phyloP scores from a whole-genome alignment of 2,329 filamentous ascomycete species.

The Trematosphaeria pertusa region DNA sequence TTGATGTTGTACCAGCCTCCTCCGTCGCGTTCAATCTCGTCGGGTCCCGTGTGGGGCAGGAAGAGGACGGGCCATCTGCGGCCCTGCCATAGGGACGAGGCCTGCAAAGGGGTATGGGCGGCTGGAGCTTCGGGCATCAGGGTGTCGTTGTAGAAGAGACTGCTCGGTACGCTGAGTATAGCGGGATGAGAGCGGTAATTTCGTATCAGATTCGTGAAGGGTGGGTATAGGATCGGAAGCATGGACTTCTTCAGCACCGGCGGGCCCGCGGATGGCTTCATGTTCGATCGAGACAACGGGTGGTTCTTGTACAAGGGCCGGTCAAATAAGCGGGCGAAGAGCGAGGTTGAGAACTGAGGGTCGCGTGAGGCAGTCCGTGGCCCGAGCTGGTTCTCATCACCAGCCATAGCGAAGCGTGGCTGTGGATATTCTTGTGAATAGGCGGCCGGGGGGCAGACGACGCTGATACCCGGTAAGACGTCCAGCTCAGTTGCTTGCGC shows the following conservation, averaged over 20 bases:
- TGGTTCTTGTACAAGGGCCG: constrained; percentile 49
- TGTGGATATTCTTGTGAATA: constrained; percentile 26
- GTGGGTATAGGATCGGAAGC: constrained; percentile 51
- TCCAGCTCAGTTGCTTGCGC: constrained; percentile 55
- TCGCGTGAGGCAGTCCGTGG: constrained; percentile 47
- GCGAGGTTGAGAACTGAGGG: constrained; percentile 43
- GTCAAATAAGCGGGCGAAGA: constrained; percentile 52
- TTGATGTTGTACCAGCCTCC: constrained; percentile 48
- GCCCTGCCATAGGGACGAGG: constrained; percentile 46
- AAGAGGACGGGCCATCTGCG: constrained; percentile 53
- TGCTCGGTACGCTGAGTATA: constrained; percentile 51
- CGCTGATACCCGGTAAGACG: constrained; percentile 49
- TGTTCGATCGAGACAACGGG: constrained; percentile 47
- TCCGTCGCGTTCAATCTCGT: constrained; percentile 52
- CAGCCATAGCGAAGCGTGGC: constrained; percentile 55
- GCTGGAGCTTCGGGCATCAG: constrained; percentile 49
- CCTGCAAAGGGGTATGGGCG: constrained; percentile 30
- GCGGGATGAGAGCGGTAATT: constrained; percentile 58
- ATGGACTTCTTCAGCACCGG: constrained; percentile 40
- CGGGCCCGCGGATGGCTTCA: constrained; percentile 28
- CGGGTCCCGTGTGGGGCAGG: constrained; percentile 44
- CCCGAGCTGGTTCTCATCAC: constrained; percentile 55
- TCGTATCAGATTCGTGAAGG: constrained; percentile 53
- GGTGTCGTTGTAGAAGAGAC: constrained; percentile 55
- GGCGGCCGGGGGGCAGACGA: constrained; percentile 46